Base-by-base conservation (phyloP, 2,329 filamentous ascomycete species). In the Cladosporium sp. region DNA sequence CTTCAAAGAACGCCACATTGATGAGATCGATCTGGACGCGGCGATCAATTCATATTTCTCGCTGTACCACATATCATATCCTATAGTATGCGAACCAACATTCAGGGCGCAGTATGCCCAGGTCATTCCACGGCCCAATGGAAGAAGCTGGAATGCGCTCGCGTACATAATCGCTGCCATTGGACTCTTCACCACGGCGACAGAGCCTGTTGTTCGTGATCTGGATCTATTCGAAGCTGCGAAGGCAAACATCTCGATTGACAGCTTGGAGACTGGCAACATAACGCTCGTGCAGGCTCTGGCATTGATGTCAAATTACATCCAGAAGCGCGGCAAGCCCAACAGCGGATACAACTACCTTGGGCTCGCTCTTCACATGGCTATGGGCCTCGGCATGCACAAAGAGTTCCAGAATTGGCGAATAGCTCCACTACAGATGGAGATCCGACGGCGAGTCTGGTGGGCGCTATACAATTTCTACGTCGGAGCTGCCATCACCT, bases 301-400 rank as follows among this genome's bases (percentile, higher is more conserved):
- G 38, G 72, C 79, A 15, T 76, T 84, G 58, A 75, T 84, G 69
- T 80, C 81, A 65, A 83, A 84, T 64, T 83, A 83, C 67, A 76
- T 81, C 0, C 82, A 84, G 69, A 84, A 84, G 70, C 76, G 81
- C 32, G 81, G 83, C 71, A 83, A 83, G 66, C 82, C 82, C 2
- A 84, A 84, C 68, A 81, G 78, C 8, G 82, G 81, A 10, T 84
- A 81, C 75, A 83, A 82, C 59, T 83, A 82, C 67, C 71, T 83
- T 8, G 82, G 82, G 1, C 69, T 84, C 18, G 81, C 81, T n/a
- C 76, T 82, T 26, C 75, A 81, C 55, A 83, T 84, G 79, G 81
- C 82, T 1, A 81, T 84, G 75, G 81, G 81, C 41, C 72, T 84
- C 15, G 82, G 82, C 1, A 74, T 84, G n/a, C 82, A 84, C 67